phyloP scores from a whole-genome alignment of 2,329 filamentous ascomycete species.

The Alternaria brassicicola region DNA sequence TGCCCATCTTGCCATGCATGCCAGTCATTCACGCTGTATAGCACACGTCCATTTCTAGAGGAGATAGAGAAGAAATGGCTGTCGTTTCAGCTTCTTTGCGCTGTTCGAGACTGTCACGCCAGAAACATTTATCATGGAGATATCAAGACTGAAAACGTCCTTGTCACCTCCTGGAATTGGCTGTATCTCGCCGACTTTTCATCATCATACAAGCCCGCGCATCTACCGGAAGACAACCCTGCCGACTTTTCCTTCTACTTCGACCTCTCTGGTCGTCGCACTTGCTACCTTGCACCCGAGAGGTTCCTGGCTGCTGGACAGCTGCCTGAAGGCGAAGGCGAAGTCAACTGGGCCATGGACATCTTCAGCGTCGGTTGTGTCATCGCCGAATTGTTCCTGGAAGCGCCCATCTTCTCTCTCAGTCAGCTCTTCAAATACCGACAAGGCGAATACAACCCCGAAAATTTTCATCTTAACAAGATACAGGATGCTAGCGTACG shows the following conservation, averaged over 20 bases:
- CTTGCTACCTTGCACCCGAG: slow-evolving; percentile 94
- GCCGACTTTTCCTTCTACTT: slow-evolving; percentile 98
- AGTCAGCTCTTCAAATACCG: slow-evolving; percentile 96
- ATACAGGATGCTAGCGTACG: slow-evolving; percentile 88
- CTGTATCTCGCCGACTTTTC: slow-evolving; percentile 98
- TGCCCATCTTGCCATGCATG: not conserved
- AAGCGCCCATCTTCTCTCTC: slow-evolving; percentile 95
- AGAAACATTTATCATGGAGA: slow-evolving; percentile 93
- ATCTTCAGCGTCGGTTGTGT: slow-evolving; percentile 97
- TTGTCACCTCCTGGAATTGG: slow-evolving; percentile 99
- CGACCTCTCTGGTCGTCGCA: slow-evolving; percentile 86
- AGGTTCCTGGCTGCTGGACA: slow-evolving; percentile 78
- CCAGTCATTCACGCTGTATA: slow-evolving; percentile 49
- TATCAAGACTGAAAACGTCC: slow-evolving; percentile 96
- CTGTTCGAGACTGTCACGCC: slow-evolving; percentile 87
- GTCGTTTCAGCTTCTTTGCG: slow-evolving; percentile 91
- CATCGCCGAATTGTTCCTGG: slow-evolving; percentile 93
- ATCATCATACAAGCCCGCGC: slow-evolving; percentile 90
- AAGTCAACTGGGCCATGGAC: slow-evolving; percentile 91
- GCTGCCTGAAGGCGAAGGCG: slow-evolving; percentile 67
- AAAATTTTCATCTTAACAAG: slow-evolving; percentile 77
- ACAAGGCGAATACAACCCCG: slow-evolving; percentile 88
- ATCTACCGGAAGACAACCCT: slow-evolving; percentile 93
- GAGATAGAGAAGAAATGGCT: slow-evolving; percentile 99
- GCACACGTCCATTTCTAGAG: slow-evolving; percentile 93